phyloP scores from a whole-genome alignment of 2,329 filamentous ascomycete genomes.

The Orbilia quercus region DNA sequence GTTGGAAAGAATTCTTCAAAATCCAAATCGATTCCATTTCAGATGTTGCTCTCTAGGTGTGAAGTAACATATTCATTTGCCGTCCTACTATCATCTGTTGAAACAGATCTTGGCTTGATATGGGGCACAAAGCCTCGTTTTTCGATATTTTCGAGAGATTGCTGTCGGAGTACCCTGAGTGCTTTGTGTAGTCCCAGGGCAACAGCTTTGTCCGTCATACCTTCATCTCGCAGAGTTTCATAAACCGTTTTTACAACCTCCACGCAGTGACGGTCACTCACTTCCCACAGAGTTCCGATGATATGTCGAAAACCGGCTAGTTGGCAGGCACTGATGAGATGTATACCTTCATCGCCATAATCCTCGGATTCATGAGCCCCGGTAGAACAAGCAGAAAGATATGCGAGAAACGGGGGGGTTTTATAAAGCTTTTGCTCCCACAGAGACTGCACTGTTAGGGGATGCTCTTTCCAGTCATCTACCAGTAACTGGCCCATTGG shows the following conservation, averaged over 20 bases:
- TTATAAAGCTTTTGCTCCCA: slow-evolving; percentile 1
- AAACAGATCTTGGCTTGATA: no score
- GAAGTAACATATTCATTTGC: no score
- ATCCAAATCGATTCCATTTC: background rate
- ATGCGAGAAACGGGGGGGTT: slow-evolving; percentile 24
- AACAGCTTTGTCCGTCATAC: slow-evolving; percentile 8
- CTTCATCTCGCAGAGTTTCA: slow-evolving; percentile 8
- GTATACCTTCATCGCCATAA: slow-evolving; percentile 23
- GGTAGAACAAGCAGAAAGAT: slow-evolving; percentile 31
- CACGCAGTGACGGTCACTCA: slow-evolving; percentile 57
- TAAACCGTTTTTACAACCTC: slow-evolving; percentile 56
- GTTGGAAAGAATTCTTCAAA: no score
- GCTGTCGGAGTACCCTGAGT: slow-evolving; percentile 2
- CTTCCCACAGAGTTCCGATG: slow-evolving; percentile 64
- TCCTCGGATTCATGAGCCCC: background rate
- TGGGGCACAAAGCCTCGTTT: no score
- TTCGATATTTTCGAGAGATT: background rate
- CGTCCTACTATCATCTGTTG: no score
- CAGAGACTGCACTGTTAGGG: slow-evolving; percentile 4
- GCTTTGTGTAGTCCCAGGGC: slow-evolving; percentile 16
- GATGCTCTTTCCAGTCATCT: slow-evolving; percentile 13
- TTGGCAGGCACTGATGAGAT: slow-evolving; percentile 19
- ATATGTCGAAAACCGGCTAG: slow-evolving; percentile 19
- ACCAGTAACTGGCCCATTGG: slow-evolving; percentile 61
- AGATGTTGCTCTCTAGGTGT: no score